These are phyloP conservation scores for Lactuca saligna DNA, from an alignment of 129 eudicot genomes.

Conservation along the genomic window DNA sequence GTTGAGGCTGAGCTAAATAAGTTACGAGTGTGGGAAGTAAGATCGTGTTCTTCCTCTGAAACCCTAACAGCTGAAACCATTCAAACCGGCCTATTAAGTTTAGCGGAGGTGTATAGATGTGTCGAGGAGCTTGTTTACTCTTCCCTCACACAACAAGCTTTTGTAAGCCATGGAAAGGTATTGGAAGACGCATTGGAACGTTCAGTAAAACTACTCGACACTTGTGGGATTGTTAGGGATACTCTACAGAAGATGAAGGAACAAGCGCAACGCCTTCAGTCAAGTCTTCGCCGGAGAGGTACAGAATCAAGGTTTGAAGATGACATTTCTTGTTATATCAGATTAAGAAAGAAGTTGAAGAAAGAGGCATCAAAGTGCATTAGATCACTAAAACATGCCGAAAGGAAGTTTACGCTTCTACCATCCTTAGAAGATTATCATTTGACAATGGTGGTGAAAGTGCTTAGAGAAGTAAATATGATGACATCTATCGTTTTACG, in stretches of 20 bases:
- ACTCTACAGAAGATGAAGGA: constrained; percentile 37
- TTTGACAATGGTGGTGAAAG: constrained; percentile 33
- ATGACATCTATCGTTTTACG: constrained; percentile 31
- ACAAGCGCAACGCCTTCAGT: constrained; percentile 39
- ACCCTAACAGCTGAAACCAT: constrained; percentile 35
- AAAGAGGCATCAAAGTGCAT: constrained; percentile 41
- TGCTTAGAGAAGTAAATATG: constrained; percentile 39
- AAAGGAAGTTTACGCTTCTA: constrained; percentile 26
- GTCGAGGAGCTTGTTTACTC: constrained; percentile 52
- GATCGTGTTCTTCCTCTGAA: constrained; percentile 8
- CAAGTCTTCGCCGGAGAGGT: constrained; percentile 46
- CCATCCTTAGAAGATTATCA: constrained; percentile 34
- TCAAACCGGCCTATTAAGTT: constrained; percentile 40
- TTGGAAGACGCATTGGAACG: constrained; percentile 51
- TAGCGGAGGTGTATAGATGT: constrained; percentile 54
- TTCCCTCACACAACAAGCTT: constrained; percentile 36
- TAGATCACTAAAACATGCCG: constrained; percentile 34
- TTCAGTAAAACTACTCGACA: constrained; percentile 51
- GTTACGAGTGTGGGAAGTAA: constrained; percentile 37
- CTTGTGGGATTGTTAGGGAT: constrained; percentile 47
- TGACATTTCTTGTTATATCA: constrained; percentile 29
- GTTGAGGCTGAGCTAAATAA: constrained; percentile 46
- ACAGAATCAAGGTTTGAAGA: constrained; percentile 21
- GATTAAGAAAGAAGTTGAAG: constrained; percentile 39
- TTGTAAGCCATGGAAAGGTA: constrained; percentile 29